These are phyloP conservation scores for Hemileccinum rubropunctum DNA, from an alignment of 768 basidiomycete species.

Conservation along the genomic window DNA sequence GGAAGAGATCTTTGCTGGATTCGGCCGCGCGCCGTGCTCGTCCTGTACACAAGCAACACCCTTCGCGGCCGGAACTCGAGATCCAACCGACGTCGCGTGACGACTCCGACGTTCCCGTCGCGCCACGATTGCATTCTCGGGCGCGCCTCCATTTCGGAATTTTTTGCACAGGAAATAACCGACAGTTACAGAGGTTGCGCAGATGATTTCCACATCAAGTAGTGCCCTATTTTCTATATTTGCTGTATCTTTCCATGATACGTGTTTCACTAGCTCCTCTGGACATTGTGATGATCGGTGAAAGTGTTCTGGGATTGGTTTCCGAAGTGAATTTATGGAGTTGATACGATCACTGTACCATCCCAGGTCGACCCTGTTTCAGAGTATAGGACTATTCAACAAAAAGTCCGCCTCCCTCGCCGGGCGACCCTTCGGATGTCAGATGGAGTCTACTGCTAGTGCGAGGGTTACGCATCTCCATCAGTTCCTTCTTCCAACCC, in stretches of 20 bases:
- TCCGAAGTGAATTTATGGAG: slow-evolving; percentile 5
- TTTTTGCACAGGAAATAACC: slow-evolving; percentile 35
- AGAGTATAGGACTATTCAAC: slow-evolving; percentile 15
- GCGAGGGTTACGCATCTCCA: neutral
- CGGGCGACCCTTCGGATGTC: neutral
- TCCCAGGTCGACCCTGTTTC: neutral
- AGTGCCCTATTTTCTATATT: neutral
- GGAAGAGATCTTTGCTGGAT: slow-evolving; percentile 11
- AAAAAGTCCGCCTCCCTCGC: slow-evolving; percentile 26
- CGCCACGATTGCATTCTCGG: slow-evolving; percentile 13
- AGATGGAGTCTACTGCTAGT: neutral
- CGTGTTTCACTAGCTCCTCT: slow-evolving; percentile 6
- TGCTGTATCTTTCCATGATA: slow-evolving; percentile 6
- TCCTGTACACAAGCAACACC: slow-evolving; percentile 26
- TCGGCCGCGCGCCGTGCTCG: slow-evolving; percentile 16
- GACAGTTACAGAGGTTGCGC: slow-evolving; percentile 8
- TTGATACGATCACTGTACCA: neutral
- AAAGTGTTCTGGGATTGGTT: slow-evolving; percentile 1
- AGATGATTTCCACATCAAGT: slow-evolving; percentile 9
- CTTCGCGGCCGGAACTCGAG: slow-evolving; percentile 11
- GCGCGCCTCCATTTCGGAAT: slow-evolving; percentile 34
- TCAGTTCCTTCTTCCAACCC: neutral
- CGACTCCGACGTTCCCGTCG: slow-evolving; percentile 9
- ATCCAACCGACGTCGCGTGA: neutral
- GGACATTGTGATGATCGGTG: slow-evolving; percentile 8